A percentile compares a stretch with the other conserved stretches of the same genome.
These are phyloP conservation scores for Halophytophthora batemanensis DNA, from an alignment of 352 stramenopile genomes.

Conservation along the genomic window DNA sequence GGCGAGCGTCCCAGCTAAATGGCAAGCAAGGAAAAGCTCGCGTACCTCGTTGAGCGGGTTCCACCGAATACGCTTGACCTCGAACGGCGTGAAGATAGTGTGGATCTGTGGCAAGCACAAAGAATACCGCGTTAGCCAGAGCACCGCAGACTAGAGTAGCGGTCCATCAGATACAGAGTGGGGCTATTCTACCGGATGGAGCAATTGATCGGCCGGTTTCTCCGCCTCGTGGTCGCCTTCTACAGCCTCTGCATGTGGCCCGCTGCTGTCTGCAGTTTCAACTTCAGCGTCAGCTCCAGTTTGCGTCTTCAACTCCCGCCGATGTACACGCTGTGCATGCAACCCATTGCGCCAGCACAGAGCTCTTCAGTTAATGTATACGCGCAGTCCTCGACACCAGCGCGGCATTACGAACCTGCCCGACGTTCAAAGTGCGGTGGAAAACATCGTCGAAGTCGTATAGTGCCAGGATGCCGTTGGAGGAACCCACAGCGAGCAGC, in stretches of 20 bases:
- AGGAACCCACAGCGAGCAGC: slow-evolving; percentile 57
- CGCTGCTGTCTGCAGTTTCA: background rate
- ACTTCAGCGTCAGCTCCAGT: slow-evolving; percentile 1
- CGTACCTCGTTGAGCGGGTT: slow-evolving; percentile 66
- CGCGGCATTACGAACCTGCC: slow-evolving; percentile 19
- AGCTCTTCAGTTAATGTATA: background rate
- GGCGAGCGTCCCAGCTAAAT: too few species aligned
- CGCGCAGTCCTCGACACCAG: too few species aligned
- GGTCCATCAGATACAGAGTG: background rate
- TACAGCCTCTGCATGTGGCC: background rate
- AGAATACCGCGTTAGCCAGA: background rate
- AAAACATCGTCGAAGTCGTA: slow-evolving; percentile 84
- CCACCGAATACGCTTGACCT: slow-evolving; percentile 75
- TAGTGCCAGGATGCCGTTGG: slow-evolving; percentile 64
- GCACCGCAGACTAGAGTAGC: background rate
- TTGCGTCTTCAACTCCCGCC: background rate
- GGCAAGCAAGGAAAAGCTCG: background rate
- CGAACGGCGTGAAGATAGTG: slow-evolving; percentile 63
- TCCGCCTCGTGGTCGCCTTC: background rate
- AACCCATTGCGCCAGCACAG: background rate
- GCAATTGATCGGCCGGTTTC: slow-evolving; percentile 8
- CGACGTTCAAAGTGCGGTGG: slow-evolving; percentile 52
- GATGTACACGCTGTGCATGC: background rate
- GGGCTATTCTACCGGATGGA: slow-evolving; percentile 33
- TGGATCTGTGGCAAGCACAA: slow-evolving; percentile 45